Evolutionary conservation across 768 basidiomycete species (phyloP), one percentile per base, ranked within the genome.

Genomic region (Crucibulum laeve): DNA sequence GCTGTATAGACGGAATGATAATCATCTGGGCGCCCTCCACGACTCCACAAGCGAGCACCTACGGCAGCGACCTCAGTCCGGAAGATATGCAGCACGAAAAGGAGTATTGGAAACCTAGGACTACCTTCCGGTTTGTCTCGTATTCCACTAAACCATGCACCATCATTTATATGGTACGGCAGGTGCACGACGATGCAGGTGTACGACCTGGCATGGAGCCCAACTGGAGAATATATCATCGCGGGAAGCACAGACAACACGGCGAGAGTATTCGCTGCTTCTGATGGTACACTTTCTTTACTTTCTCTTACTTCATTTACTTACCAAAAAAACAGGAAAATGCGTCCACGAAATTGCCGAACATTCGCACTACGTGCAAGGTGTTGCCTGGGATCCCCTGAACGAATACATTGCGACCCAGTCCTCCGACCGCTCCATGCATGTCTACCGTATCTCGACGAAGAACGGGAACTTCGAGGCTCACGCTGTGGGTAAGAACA

Each of bases 361-460:
- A 56, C 96, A 99, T 63, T 81, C 77, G 25, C 95, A 98, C 63
- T 97, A 90, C 58, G 96, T 99, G 0, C 96, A 99, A 69, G 96
- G 96, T 6, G 96, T 98, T 22, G 91, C 95, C 0, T 99, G 96
- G 96, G 96, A 99, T 52, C 96, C 96, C 1, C 66, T 96, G 54
- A 93, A 95, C 61, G 91, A 96, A 62, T 98, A 88, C 58, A 90
- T 99, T 48, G 94, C 96, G 3, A 98, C 96, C 0, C 96, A 99
- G 59, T 92, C 90, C 62, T 91, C 87, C 56, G 96, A 99, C 64
- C 78, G 95, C 36, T 87, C 92, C 17, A 95, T 98, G 80, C 92
- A 97, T 60, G 82, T 99, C 52, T 91, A 97, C 65, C 78, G 79
- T 49, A 82, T 97, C 51, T 79, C 80, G 5, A 79, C 79, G 44